These are phyloP conservation scores for Clarireedia paspali DNA, from an alignment of 2,329 filamentous ascomycete species.

Conservation along the genomic window DNA sequence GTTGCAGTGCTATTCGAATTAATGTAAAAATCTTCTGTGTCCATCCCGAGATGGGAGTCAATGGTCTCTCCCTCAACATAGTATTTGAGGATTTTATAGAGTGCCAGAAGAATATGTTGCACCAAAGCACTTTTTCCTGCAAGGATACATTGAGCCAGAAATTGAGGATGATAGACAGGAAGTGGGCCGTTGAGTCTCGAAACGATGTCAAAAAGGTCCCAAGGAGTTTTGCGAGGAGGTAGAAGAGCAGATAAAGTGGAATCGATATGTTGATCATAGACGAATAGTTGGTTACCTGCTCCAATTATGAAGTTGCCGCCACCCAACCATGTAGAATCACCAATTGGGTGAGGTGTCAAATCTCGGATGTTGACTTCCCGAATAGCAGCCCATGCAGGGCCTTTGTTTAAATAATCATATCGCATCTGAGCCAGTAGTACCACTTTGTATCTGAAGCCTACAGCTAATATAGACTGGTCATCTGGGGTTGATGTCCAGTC, in stretches of 20 bases:
- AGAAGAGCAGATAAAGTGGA: conserved; percentile 34
- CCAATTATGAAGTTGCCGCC: conserved; percentile 82
- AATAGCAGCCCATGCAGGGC: conserved; percentile 82
- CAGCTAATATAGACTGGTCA: conserved; percentile 78
- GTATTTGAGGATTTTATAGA: conserved; percentile 74
- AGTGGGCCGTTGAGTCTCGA: conserved; percentile 79
- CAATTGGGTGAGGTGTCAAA: conserved; percentile 81
- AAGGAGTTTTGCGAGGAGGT: conserved; percentile 19
- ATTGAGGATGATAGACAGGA: conserved; percentile 86
- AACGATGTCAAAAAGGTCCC: conserved; percentile 72
- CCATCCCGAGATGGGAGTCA: conserved; percentile 66
- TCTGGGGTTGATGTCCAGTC: conserved; percentile 94
- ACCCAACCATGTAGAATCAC: conserved; percentile 85
- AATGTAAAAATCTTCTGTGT: conserved; percentile 51
- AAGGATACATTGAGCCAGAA: conserved; percentile 79
- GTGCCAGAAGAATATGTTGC: conserved; percentile 60
- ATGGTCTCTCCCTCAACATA: conserved; percentile 73
- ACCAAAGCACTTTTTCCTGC: conserved; percentile 68
- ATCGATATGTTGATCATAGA: conserved; percentile 71
- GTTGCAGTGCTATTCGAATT: conserved; percentile 18
- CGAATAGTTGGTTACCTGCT: conserved; percentile 83
- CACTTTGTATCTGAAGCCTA: conserved; percentile 86
- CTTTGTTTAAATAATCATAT: conserved; percentile 83
- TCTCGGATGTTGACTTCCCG: conserved; percentile 75
- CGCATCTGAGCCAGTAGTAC: conserved; percentile 78